Evolutionary conservation across 1,284 basidiomycete genomes (phyloP).

Genomic region (Pseudozyma sp.): DNA sequence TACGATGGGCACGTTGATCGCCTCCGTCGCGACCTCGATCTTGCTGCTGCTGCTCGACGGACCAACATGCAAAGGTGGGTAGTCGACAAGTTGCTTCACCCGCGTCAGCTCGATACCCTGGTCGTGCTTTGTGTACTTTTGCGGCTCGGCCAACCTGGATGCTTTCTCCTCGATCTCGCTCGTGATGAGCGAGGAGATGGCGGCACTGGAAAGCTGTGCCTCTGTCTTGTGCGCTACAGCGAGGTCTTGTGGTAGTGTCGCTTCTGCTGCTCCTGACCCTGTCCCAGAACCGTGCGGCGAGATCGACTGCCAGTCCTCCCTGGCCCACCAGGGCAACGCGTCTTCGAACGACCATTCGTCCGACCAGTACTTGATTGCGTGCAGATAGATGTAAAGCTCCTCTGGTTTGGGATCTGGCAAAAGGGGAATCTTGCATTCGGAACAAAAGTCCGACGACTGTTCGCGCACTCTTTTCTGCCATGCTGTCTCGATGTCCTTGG

Average conservation of each 20-base stretch:
- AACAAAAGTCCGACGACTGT: slow-evolving; percentile 53
- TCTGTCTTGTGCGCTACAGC: slow-evolving; percentile 23
- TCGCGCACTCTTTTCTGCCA: slow-evolving; percentile 48
- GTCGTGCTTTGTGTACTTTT: slow-evolving; percentile 29
- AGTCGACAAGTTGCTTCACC: slow-evolving; percentile 33
- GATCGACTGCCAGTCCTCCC: slow-evolving; percentile 51
- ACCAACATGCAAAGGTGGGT: slow-evolving; percentile 5
- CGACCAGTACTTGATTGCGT: slow-evolving; percentile 68
- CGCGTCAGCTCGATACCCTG: slow-evolving; percentile 25
- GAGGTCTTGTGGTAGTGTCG: slow-evolving; percentile 27
- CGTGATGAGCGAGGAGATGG: slow-evolving; percentile 40
- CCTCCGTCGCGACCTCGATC: slow-evolving; percentile 3
- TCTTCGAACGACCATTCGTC: slow-evolving; percentile 67
- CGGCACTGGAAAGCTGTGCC: slow-evolving; percentile 19
- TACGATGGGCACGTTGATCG: slow-evolving; percentile 20
- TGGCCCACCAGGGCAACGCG: slow-evolving; percentile 67
- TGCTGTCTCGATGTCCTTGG: slow-evolving; percentile 44
- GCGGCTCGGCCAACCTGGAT: slow-evolving; percentile 34
- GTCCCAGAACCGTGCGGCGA: slow-evolving; percentile 18
- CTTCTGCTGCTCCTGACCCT: slow-evolving; percentile 11
- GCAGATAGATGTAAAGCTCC: slow-evolving; percentile 67
- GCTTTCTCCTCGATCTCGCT: slow-evolving; percentile 50
- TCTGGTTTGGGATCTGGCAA: slow-evolving; percentile 61
- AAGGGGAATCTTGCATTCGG: slow-evolving; percentile 63
- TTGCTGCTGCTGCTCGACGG: not conserved